Percentiles rank a stretch among this genome's conserved stretches.
These are phyloP conservation scores for Sabuloglossum arenarium DNA, from an alignment of 495 filamentous ascomycete genomes.

Conservation along the genomic window DNA sequence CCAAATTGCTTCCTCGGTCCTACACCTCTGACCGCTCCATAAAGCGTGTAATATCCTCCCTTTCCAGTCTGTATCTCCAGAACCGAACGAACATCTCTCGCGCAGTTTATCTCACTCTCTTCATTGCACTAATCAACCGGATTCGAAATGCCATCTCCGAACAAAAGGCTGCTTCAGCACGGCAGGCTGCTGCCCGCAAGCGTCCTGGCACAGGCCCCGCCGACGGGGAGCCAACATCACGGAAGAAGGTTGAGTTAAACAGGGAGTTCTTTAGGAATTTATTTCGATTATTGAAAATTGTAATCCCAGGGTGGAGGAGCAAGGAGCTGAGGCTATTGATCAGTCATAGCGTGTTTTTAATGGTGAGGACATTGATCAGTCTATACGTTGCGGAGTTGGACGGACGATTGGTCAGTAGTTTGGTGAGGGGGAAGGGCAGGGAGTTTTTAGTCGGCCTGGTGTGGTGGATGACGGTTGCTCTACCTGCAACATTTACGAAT, in stretches of 20 bases:
- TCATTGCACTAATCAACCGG: slow-evolving; percentile 70
- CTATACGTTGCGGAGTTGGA: slow-evolving; percentile 93
- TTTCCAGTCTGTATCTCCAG: slow-evolving; percentile 57
- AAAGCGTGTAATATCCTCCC: slow-evolving; percentile 47
- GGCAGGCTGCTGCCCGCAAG: slow-evolving; percentile 41
- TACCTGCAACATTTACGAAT: slow-evolving; percentile 97
- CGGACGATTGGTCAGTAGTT: slow-evolving; percentile 69
- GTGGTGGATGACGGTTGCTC: slow-evolving; percentile 97
- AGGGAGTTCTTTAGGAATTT: slow-evolving; percentile 85
- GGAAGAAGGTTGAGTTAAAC: slow-evolving; percentile 82
- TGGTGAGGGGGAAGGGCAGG: slow-evolving; percentile 78
- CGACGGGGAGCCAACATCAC: slow-evolving; percentile 23
- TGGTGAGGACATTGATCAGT: slow-evolving; percentile 75
- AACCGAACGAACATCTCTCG: slow-evolving; percentile 82
- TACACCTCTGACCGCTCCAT: slow-evolving; percentile 43
- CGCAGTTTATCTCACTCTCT: slow-evolving; percentile 77
- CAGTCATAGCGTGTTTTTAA: slow-evolving; percentile 64
- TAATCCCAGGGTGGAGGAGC: slow-evolving; percentile 73
- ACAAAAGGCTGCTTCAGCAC: slow-evolving; percentile 68
- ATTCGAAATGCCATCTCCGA: slow-evolving; percentile 80
- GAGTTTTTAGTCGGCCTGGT: slow-evolving; percentile 77
- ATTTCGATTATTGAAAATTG: slow-evolving; percentile 59
- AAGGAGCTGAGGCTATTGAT: slow-evolving; percentile 71
- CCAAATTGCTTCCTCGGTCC: slow-evolving; percentile 41
- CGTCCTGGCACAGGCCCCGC: slow-evolving; percentile 33